Evolutionary conservation across 768 basidiomycete genomes (phyloP).

Genomic region (Cystobasidium ongulense): DNA sequence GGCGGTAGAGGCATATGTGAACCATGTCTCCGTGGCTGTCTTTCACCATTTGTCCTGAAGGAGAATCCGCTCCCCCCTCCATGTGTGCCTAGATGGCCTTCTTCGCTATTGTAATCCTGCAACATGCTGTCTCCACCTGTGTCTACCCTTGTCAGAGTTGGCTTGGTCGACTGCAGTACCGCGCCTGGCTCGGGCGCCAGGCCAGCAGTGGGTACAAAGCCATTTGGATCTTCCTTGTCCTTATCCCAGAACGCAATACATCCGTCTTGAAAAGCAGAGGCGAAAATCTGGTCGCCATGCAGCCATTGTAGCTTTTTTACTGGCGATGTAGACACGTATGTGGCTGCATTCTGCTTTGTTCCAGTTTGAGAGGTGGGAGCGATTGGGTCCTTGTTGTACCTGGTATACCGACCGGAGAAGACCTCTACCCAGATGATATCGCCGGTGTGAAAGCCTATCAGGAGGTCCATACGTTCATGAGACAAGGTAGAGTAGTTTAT

Average conservation of each 20-base stretch:
- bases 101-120: conserved; percentile 29
- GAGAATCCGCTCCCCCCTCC: conserved; percentile 6
- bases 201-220: conserved; percentile 41
- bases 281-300: conserved; percentile 52
- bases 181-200: neutral
- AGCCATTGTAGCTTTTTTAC: conserved; percentile 23
- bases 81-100: neutral
- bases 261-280: conserved; percentile 80
- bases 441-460: conserved; percentile 89
- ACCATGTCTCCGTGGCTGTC: conserved; percentile 49
- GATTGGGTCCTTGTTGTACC: conserved; percentile 55
- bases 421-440: conserved; percentile 90
- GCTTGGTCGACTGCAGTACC: neutral
- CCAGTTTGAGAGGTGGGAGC: conserved; percentile 64
- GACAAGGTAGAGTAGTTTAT: conserved; percentile 71
- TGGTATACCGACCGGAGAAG: neutral
- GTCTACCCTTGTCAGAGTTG: conserved; percentile 56
- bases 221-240: conserved; percentile 63
- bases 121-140: conserved; percentile 63
- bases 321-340: conserved; percentile 45
- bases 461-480: conserved; percentile 68
- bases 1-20: conserved; percentile 63
- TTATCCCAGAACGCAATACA: conserved; percentile 83
- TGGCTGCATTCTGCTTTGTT: conserved; percentile 80
- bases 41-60: neutral